Evolutionary conservation across 148 eudicot genomes (phyloP), one percentile per base, ranked within the genome.

Genomic region (Cornus kousa): DNA sequence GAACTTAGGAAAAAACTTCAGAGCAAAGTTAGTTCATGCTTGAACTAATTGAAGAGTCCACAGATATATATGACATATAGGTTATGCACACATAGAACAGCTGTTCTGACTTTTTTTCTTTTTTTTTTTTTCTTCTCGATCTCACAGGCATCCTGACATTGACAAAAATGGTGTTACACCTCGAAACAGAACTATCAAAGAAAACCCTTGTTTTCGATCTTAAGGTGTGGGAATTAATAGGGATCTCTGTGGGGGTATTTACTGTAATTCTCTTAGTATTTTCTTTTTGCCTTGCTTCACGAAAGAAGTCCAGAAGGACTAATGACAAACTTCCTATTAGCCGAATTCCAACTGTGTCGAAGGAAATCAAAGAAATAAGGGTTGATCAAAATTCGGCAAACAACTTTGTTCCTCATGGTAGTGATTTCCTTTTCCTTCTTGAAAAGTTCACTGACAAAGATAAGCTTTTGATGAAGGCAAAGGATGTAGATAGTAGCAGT

Each of bases 181-280:
- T 88, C 40, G 83, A 82, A 50, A 79, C 79, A 59, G 90, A 83
- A 40, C 71, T 89, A 82, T 85, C 93, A 19, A 87, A 88, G 81
- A 86, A 78, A 73, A 78, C 87, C 19, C 85, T 78, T 24, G 78
- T 90, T 78, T 86, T 84, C 33, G 86, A 90, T 70, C 76, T 92
- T 53, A 83, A 85, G 80, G 88, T 92, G 80, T 92, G 96, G 96
- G 87, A 81, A 20, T 66, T 90, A 39, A 75, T 92, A 55, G 91
- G 87, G 43, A 75, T 92, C 67, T 76, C 75, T 62, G 78, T 90
- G 28, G 93, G 91, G 50, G 76, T 82, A 43, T 85, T 87, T 32
- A 73, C 86, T 33, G 86, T 88, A 62, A 85, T 86, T 68, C 84
- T 92, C 35, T 80, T 79, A 53, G 68, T 88, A 80, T 81, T 92